These are phyloP conservation scores for sweet orange (Citrus sinensis) DNA, from an alignment of 345 rosid genomes.

Conservation along the genomic window DVS_A1.0 CM039168.1:6922001-6922500, in stretches of 20 bases:
- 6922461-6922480: background rate
- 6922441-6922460: background rate
- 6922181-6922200: conserved; percentile 51
- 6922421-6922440: background rate
- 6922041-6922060: conserved; percentile 88
- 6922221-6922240: background rate
- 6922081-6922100: conserved; percentile 76
- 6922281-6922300: background rate
- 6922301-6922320: background rate
- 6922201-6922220: conserved; percentile 15
- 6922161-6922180: conserved; percentile 68
- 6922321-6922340: background rate
- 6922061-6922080: conserved; percentile 71
- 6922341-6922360: background rate
- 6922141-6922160: conserved; percentile 71
- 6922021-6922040: conserved; percentile 34
- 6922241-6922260: background rate
- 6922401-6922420: background rate
- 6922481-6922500: background rate
- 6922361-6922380: background rate
- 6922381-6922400: background rate
- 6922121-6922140: conserved; percentile 84
- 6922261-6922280: background rate
- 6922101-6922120: conserved; percentile 82
- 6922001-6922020: background rate